These are phyloP conservation scores for Phoma sp. DNA, from an alignment of 2,329 filamentous ascomycete genomes.

Conservation along the genomic window DNA sequence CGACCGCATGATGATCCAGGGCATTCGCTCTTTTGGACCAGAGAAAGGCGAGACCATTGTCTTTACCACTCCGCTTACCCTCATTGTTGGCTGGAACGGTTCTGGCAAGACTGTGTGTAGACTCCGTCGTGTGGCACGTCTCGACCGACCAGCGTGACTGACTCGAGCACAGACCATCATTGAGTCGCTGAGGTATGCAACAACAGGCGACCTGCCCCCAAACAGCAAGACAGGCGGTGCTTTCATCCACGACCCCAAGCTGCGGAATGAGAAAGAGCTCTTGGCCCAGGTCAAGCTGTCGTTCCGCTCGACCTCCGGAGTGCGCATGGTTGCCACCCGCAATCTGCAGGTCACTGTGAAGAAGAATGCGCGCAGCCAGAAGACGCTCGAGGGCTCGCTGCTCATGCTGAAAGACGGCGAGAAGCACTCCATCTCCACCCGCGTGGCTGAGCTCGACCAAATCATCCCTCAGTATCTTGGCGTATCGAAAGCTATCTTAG, in stretches of 20 bases:
- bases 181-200: slow-evolving; percentile 97
- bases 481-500: slow-evolving; percentile 86
- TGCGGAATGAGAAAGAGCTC: slow-evolving; percentile 86
- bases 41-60: slow-evolving; percentile 76
- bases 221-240: slow-evolving; percentile 87
- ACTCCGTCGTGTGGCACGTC: not conserved
- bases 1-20: slow-evolving; percentile 85
- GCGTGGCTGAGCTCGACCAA: slow-evolving; percentile 79
- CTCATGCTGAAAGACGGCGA: slow-evolving; percentile 81
- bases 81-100: slow-evolving; percentile 97
- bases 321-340: slow-evolving; percentile 81
- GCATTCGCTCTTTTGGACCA: slow-evolving; percentile 86
- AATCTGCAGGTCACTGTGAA: slow-evolving; percentile 87
- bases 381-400: slow-evolving; percentile 83
- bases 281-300: slow-evolving; percentile 89
- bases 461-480: slow-evolving; percentile 86
- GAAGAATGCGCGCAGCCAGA: slow-evolving; percentile 76
- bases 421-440: slow-evolving; percentile 77
- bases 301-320: slow-evolving; percentile 79
- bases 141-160: slow-evolving; percentile 3
- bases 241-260: slow-evolving; percentile 97
- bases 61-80: slow-evolving; percentile 88
- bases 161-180: slow-evolving; percentile 76
- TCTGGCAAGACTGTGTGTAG: slow-evolving; percentile 82
- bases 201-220: slow-evolving; percentile 89